These are phyloP conservation scores for Alternaria viburni DNA, from an alignment of 2,329 filamentous ascomycete species.

Conservation along the genomic window DNA sequence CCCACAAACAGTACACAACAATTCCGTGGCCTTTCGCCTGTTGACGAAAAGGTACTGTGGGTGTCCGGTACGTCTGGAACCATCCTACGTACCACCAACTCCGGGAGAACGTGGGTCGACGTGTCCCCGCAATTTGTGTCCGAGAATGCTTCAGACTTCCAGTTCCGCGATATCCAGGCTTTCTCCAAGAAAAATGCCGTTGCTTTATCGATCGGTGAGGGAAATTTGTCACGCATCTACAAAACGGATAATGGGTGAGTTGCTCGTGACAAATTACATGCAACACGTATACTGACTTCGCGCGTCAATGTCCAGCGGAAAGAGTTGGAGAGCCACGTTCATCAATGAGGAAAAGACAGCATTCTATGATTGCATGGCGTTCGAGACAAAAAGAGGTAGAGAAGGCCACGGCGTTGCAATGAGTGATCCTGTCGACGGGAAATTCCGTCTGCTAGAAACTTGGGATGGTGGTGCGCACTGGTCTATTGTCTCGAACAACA, in stretches of 20 bases:
- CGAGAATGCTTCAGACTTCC: conserved; percentile 28
- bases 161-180: conserved; percentile 40
- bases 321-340: conserved; percentile 30
- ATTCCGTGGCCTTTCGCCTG: conserved; percentile 34
- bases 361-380: conserved; percentile 40
- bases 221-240: conserved; percentile 33
- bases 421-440: conserved; percentile 38
- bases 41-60: conserved; percentile 28
- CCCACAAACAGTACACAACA: conserved; percentile 34
- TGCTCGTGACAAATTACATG: background rate
- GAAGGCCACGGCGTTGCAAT: conserved; percentile 29
- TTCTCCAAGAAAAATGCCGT: conserved; percentile 27
- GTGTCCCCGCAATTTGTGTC: conserved; percentile 25
- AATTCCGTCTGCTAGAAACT: conserved; percentile 37
- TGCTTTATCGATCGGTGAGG: conserved; percentile 34
- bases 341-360: conserved; percentile 31
- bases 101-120: conserved; percentile 31
- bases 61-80: conserved; percentile 37
- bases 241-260: conserved; percentile 19
- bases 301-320: conserved; percentile 13
- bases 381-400: conserved; percentile 21
- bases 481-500: conserved; percentile 16
- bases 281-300: background rate
- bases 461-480: conserved; percentile 32
- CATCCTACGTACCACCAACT: conserved; percentile 31